Evolutionary conservation across 2,329 filamentous ascomycete species (phyloP).

Genomic region (Penicillium sp.): DNA sequence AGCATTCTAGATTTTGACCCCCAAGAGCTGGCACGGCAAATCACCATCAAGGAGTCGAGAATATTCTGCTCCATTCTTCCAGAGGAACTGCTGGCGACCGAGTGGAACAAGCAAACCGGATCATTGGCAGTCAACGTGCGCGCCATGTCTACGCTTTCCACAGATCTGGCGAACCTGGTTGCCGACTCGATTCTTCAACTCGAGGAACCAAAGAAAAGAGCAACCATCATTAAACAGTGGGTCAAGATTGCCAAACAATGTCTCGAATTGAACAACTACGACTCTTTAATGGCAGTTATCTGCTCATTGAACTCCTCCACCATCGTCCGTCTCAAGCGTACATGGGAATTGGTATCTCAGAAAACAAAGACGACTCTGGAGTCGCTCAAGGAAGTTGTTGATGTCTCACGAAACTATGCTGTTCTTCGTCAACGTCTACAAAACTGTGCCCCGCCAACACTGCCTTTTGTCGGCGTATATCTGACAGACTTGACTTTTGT

Average conservation of each 20-base stretch:
- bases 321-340: constrained; percentile 80
- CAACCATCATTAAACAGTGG: constrained; percentile 92
- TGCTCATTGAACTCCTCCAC: constrained; percentile 90
- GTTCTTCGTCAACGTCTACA: constrained; percentile 77
- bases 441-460: constrained; percentile 81
- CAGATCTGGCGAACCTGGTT: constrained; percentile 86
- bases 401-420: constrained; percentile 87
- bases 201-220: constrained; percentile 89
- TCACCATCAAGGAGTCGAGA: constrained; percentile 86
- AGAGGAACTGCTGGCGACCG: constrained; percentile 83
- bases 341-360: constrained; percentile 82
- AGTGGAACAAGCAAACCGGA: constrained; percentile 88
- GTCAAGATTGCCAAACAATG: constrained; percentile 89
- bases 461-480: constrained; percentile 95
- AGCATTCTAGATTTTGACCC: constrained; percentile 88
- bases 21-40: constrained; percentile 82
- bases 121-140: constrained; percentile 82
- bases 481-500: constrained; percentile 94
- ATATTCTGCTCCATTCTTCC: constrained; percentile 90
- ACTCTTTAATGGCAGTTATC: constrained; percentile 94
- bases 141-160: constrained; percentile 88
- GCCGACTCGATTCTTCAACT: constrained; percentile 86
- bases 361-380: constrained; percentile 80
- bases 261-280: constrained; percentile 89
- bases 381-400: constrained; percentile 75